Evolutionary conservation across 306 rosid genomes (phyloP).

Genomic region (Begonia loranthoides): DNA sequence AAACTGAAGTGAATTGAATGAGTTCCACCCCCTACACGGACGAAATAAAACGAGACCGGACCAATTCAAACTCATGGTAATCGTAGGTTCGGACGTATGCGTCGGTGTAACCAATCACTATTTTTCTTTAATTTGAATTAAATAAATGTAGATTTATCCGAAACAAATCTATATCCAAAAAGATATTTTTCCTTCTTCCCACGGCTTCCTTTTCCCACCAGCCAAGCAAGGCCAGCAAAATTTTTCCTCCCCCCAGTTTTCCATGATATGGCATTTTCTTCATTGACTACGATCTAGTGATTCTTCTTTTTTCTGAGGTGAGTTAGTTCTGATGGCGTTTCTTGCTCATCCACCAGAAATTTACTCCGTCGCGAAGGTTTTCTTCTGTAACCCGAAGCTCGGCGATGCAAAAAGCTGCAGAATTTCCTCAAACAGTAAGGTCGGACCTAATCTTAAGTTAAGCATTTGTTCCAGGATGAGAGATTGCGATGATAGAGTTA

Average conservation of each 20-base stretch:
- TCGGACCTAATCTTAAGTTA: slow-evolving; percentile 21
- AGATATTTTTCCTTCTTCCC: slow-evolving; percentile 10
- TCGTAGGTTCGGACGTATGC: too few relatives aligned
- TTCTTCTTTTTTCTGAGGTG: background rate
- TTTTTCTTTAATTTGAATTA: too few relatives aligned
- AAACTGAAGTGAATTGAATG: too few relatives aligned
- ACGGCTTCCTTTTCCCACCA: background rate
- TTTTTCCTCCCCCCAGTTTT: slow-evolving; percentile 2
- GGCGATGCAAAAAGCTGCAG: slow-evolving; percentile 20
- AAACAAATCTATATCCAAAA: slow-evolving; percentile 14
- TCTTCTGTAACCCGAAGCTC: slow-evolving; percentile 20
- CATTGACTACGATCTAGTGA: background rate
- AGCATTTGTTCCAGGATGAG: slow-evolving; percentile 14
- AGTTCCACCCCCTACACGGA: too few relatives aligned
- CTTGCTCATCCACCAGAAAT: slow-evolving; percentile 35
- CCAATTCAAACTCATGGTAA: too few relatives aligned
- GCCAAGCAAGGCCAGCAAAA: slow-evolving; percentile 8
- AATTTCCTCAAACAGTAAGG: slow-evolving; percentile 14
- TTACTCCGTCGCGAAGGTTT: slow-evolving; percentile 13
- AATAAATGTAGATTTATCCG: slow-evolving; percentile 10
- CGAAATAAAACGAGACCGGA: too few relatives aligned
- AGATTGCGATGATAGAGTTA: slow-evolving; percentile 14
- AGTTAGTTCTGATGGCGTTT: slow-evolving; percentile 35
- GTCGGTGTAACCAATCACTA: too few relatives aligned
- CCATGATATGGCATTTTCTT: slow-evolving; percentile 12